Base-by-base conservation (phyloP, 768 basidiomycete genomes). In the Termitomyces sp. region DNA sequence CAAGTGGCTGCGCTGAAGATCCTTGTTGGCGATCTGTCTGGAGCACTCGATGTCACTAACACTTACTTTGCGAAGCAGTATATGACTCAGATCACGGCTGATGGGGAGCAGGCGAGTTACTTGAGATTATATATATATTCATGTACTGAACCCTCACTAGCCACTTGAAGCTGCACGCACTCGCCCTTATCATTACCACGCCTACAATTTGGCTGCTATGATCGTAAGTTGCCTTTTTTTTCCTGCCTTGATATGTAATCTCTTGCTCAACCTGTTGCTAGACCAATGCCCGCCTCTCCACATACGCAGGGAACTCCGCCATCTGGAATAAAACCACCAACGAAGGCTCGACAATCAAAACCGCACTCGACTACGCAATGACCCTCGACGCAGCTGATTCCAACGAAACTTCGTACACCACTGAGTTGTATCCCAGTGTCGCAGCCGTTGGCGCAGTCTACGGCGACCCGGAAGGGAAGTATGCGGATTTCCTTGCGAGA, bases 151-250 rank as follows among this genome's bases (percentile, higher is more conserved):
- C 9, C 20, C 14, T 22, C 26, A 16, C 11, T n/a, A 85, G 82
- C 85, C 86, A 11, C 67, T 84, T 14, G 86, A 88, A 71, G 76
- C 82, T 18, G 74, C 68, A 3, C 80, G 86, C 28, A 84, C 84
- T 1, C 74, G 81, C 11, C 84, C 86, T 16, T 87, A 81, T 67
- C 86, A 88, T 64, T 87, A 88, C 65, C 77, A 83, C 10, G 77
- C 79, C 0, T 88, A 85, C 70, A 89, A 89, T 60, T 74, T 87
- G 16, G 82, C 80, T 1, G 86, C 84, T 8, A 83, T 87, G 80
- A 82, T 86, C 50, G 84, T 86, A 60, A 66, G 80, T 66, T 9
- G 32, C 36, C n/a, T 22, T 46, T 24, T 16, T 45, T 36, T 36
- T 5, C 40, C n/a, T 14, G 8, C 10, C 4, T 28, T 35, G 2